Percentiles rank a stretch among this genome's conserved stretches.
phyloP scores from a whole-genome alignment of 2,329 filamentous ascomycete genomes.

The Cercospora sp. region DNA sequence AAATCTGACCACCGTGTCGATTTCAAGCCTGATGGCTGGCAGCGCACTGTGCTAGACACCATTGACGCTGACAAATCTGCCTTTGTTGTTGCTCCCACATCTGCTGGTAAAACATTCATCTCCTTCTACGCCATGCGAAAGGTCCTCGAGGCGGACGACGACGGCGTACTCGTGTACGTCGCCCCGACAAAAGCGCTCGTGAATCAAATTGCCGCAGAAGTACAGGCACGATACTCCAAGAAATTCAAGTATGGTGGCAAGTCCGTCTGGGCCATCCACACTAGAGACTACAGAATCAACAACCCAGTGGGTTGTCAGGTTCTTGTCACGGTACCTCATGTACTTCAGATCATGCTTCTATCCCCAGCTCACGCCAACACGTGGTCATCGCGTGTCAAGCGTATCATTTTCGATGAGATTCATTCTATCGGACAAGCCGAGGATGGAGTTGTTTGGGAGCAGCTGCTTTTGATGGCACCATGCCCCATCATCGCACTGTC shows the following conservation, averaged over 20 bases:
- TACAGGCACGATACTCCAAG: constrained; percentile 74
- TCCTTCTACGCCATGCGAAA: constrained; percentile 83
- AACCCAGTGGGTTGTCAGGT: constrained; percentile 72
- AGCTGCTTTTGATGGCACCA: constrained; percentile 70
- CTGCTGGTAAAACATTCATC: constrained; percentile 80
- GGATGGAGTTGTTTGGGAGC: constrained; percentile 77
- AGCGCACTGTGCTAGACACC: constrained; percentile 69
- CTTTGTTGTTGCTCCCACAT: constrained; percentile 75
- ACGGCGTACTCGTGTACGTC: constrained; percentile 74
- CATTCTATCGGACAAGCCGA: constrained; percentile 77
- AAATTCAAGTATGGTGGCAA: constrained; percentile 60
- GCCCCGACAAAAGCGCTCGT: constrained; percentile 80
- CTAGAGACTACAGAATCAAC: constrained; percentile 73
- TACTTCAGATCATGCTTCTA: constrained; percentile 76
- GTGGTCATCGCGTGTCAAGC: constrained; percentile 68
- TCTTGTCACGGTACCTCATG: constrained; percentile 74
- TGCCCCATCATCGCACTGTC: constrained; percentile 79
- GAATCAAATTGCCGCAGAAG: constrained; percentile 79
- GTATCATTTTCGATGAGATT: constrained; percentile 81
- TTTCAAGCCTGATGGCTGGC: constrained; percentile 76
- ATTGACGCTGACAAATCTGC: constrained; percentile 70
- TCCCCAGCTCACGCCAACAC: constrained; percentile 63
- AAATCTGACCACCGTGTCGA: constrained; percentile 66
- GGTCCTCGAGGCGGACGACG: constrained; percentile 66
- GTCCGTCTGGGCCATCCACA: constrained; percentile 78